A percentile compares a stretch with the other conserved stretches of the same genome.
These are phyloP conservation scores for Ophiostoma montium DNA, from an alignment of 2,329 filamentous ascomycete genomes.

Conservation along the genomic window DNA sequence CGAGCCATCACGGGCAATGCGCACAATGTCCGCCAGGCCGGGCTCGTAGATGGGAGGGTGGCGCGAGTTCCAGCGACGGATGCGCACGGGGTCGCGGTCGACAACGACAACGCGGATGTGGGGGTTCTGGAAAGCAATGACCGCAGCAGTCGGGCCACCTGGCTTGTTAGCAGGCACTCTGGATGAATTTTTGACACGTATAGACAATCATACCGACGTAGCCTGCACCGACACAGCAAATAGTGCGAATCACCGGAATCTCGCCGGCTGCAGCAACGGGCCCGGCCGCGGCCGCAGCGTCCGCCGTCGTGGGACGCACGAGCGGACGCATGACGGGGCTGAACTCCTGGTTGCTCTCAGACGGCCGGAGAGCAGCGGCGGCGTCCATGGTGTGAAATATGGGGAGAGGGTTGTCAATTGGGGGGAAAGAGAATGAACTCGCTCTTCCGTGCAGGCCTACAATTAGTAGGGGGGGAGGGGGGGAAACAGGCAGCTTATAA, in stretches of 20 bases:
- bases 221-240: slow-evolving; percentile 63
- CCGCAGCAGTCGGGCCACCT: slow-evolving; percentile 63
- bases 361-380: slow-evolving; percentile 30
- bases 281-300: neutral
- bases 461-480: neutral
- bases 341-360: slow-evolving; percentile 26
- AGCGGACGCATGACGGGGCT: slow-evolving; percentile 26
- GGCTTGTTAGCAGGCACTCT: neutral
- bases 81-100: slow-evolving; percentile 50
- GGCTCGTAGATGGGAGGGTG: slow-evolving; percentile 67
- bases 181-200: no score
- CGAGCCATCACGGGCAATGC: slow-evolving; percentile 45
- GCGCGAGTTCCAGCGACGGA: slow-evolving; percentile 58
- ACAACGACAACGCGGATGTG: slow-evolving; percentile 60
- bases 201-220: slow-evolving; percentile 49
- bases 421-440: neutral
- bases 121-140: slow-evolving; percentile 62
- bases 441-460: neutral
- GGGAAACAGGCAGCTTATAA: neutral
- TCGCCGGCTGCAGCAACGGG: neutral
- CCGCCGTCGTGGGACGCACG: slow-evolving; percentile 11
- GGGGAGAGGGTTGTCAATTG: neutral
- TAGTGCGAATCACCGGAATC: slow-evolving; percentile 32
- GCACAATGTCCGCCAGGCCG: slow-evolving; percentile 53
- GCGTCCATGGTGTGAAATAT: slow-evolving; percentile 14